Conservation (phyloP, 495 filamentous ascomycete species). For the Penicillium steckii region DNA sequence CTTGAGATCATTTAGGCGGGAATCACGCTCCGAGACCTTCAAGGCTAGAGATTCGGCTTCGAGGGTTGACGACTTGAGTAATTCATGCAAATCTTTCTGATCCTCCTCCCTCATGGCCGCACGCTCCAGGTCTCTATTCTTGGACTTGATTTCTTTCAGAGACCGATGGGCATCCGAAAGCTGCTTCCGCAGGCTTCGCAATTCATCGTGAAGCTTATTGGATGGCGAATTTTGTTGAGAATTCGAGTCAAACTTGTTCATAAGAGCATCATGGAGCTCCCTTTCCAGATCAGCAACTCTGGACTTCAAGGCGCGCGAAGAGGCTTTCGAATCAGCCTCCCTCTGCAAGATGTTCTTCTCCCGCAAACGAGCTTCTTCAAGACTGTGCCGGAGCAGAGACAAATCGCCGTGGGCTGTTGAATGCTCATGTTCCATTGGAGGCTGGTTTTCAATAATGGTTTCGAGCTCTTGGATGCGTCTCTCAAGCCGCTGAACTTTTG, state of each 20-base stretch:
- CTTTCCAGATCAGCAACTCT: constrained; percentile 56
- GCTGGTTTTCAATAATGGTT: constrained; percentile 47
- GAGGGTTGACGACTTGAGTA: constrained; percentile 64
- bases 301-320: constrained; percentile 51
- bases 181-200: constrained; percentile 61
- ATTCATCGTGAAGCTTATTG: constrained; percentile 56
- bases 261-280: constrained; percentile 52
- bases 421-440: constrained; percentile 29
- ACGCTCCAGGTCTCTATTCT: constrained; percentile 48
- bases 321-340: constrained; percentile 58
- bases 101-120: constrained; percentile 54
- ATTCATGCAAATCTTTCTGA: constrained; percentile 63
- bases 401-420: constrained; percentile 54
- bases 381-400: constrained; percentile 55
- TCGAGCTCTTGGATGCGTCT: constrained; percentile 58
- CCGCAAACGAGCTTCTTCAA: constrained; percentile 62
- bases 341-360: constrained; percentile 62
- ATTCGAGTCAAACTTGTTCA: constrained; percentile 46
- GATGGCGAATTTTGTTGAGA: constrained; percentile 54
- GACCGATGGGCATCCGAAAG: constrained; percentile 61
- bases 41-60: constrained; percentile 62
- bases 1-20: constrained; percentile 55
- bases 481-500: constrained; percentile 59
- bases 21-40: constrained; percentile 54
- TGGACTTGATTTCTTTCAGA: constrained; percentile 54